Evolutionary conservation across 2,329 filamentous ascomycete genomes (phyloP).

Genomic region (Cladophialophora carrionii): DNA sequence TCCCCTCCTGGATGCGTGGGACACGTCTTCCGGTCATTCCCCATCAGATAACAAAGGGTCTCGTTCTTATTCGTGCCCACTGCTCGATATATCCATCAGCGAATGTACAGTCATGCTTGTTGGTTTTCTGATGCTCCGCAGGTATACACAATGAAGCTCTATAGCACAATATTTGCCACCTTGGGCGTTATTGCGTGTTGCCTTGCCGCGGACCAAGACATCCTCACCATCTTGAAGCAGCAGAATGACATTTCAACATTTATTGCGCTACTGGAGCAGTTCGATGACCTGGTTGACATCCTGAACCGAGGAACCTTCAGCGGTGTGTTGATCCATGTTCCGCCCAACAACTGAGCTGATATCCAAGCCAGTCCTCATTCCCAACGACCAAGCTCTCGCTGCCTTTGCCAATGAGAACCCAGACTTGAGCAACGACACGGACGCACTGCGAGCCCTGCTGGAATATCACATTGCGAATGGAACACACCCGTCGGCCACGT

Average conservation of each 20-base stretch:
- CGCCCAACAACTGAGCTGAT: not conserved
- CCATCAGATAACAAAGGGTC: slow-evolving; percentile 24
- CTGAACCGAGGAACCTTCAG: slow-evolving; percentile 34
- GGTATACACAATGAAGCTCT: slow-evolving; percentile 26
- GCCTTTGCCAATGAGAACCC: slow-evolving; percentile 22
- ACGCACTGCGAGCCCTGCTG: slow-evolving; percentile 52
- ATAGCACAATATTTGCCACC: slow-evolving; percentile 10
- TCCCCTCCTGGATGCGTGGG: not conserved
- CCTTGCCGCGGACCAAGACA: slow-evolving; percentile 30
- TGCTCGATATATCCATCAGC: slow-evolving; percentile 23
- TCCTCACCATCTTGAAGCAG: slow-evolving; percentile 33
- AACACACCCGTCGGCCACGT: slow-evolving; percentile 45
- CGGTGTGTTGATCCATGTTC: slow-evolving; percentile 17
- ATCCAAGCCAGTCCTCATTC: slow-evolving; percentile 30
- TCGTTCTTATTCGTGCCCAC: slow-evolving; percentile 29
- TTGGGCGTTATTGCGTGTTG: slow-evolving; percentile 11
- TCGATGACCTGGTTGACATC: slow-evolving; percentile 29
- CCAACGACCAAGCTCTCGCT: slow-evolving; percentile 31
- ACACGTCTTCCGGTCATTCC: not conserved
- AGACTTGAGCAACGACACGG: slow-evolving; percentile 23
- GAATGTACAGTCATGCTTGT: slow-evolving; percentile 22
- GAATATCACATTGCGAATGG: slow-evolving; percentile 64
- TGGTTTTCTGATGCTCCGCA: slow-evolving; percentile 17
- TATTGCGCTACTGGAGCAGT: slow-evolving; percentile 24
- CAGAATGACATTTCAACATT: slow-evolving; percentile 35